A percentile compares a stretch with the other conserved stretches of the same genome.
phyloP scores from a whole-genome alignment of 345 rosid genomes.

The Passiflora organensis region DNA sequence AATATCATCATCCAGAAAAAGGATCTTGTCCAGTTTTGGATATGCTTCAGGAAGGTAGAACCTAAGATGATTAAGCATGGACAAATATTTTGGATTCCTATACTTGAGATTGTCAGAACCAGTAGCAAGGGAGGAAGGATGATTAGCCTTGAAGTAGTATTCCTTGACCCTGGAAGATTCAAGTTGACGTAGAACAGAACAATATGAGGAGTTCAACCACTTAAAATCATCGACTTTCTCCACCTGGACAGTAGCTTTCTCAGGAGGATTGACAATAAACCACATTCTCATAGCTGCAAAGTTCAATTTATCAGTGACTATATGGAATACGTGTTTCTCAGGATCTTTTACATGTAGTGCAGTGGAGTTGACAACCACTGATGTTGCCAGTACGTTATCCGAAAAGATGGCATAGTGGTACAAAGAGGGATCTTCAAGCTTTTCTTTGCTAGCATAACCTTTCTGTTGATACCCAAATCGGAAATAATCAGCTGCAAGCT shows the following conservation, averaged over 20 bases:
- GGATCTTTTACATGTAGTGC: constrained; percentile 61
- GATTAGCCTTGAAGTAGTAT: constrained; percentile 74
- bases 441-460: constrained; percentile 33
- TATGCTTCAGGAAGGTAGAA: constrained; percentile 87
- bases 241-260: constrained; percentile 51
- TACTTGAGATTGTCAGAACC: constrained; percentile 81
- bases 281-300: constrained; percentile 81
- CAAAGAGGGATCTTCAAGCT: constrained; percentile 69
- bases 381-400: constrained; percentile 88
- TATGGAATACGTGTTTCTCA: constrained; percentile 83
- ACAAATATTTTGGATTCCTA: constrained; percentile 75
- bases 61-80: constrained; percentile 85
- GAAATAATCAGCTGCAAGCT: constrained; percentile 80
- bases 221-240: constrained; percentile 70
- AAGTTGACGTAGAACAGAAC: constrained; percentile 77
- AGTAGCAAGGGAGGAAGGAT: constrained; percentile 58
- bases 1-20: constrained; percentile 80
- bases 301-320: constrained; percentile 84
- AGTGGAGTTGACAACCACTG: constrained; percentile 93
- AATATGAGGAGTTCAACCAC: constrained; percentile 84
- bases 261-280: constrained; percentile 56
- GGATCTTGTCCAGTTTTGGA: constrained; percentile 67
- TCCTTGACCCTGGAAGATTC: constrained; percentile 82
- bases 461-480: constrained; percentile 41
- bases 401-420: constrained; percentile 95